A percentile compares a stretch with the other conserved stretches of the same genome.
Conservation (phyloP, 306 rosid species). For the Malus domestica region ASM211411v1 NC_041790.1:10479501-10480000, state of each 20-base stretch:
- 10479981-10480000: neutral
- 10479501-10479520: constrained; percentile 78
- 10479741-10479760: neutral
- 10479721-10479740: neutral
- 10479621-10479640: neutral
- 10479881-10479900: constrained; percentile 74
- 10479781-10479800: neutral
- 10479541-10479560: constrained; percentile 25
- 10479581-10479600: constrained; percentile 9
- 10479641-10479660: neutral
- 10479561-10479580: constrained; percentile 7
- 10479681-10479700: neutral
- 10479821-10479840: neutral
- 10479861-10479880: constrained; percentile 90
- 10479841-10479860: constrained; percentile 51
- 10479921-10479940: constrained; percentile 66
- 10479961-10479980: neutral
- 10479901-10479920: constrained; percentile 94
- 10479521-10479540: constrained; percentile 9
- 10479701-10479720: neutral
- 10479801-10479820: too few species aligned
- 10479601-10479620: neutral
- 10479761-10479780: too few species aligned
- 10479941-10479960: neutral
- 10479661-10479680: neutral